These are phyloP conservation scores for Ganoderma resinaceum DNA, from an alignment of 1,284 basidiomycete species.

Conservation along the genomic window DNA sequence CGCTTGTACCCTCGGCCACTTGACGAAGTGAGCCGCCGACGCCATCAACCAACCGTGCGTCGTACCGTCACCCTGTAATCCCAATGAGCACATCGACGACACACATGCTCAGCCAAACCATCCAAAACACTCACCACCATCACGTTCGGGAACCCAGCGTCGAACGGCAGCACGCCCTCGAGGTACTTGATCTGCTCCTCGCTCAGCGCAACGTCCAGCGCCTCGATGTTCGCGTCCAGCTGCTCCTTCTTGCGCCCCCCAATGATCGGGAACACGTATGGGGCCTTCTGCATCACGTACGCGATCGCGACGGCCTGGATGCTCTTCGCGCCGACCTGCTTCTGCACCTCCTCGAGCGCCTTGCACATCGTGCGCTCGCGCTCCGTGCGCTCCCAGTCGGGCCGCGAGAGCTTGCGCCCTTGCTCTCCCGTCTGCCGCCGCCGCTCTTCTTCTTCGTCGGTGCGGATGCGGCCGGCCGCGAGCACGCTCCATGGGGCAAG, in stretches of 20 bases:
- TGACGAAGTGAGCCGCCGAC: slow-evolving; percentile 24
- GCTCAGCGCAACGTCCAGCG: slow-evolving; percentile 51
- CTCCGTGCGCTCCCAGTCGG: slow-evolving; percentile 50
- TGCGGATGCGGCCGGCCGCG: slow-evolving; percentile 53
- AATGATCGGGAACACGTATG: slow-evolving; percentile 53
- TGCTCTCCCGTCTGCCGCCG: slow-evolving; percentile 51
- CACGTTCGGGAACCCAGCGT: slow-evolving; percentile 50
- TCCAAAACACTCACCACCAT: slow-evolving; percentile 45
- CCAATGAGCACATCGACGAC: not conserved
- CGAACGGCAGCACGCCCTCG: slow-evolving; percentile 49
- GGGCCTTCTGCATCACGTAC: slow-evolving; percentile 55
- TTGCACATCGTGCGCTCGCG: slow-evolving; percentile 47
- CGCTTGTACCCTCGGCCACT: slow-evolving; percentile 26
- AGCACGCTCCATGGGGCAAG: slow-evolving; percentile 61
- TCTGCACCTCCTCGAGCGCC: slow-evolving; percentile 56
- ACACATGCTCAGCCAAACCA: not conserved
- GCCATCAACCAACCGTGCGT: slow-evolving; percentile 13
- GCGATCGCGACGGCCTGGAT: slow-evolving; percentile 51
- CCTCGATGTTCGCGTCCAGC: slow-evolving; percentile 53
- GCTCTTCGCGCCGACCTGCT: slow-evolving; percentile 45
- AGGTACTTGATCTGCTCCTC: slow-evolving; percentile 51
- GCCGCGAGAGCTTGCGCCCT: slow-evolving; percentile 39
- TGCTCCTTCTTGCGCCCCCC: slow-evolving; percentile 60
- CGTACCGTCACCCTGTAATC: slow-evolving; percentile 24
- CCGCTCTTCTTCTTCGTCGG: slow-evolving; percentile 53